Conservation (phyloP, 495 filamentous ascomycete species). For the Tuber aestivum region DNA sequence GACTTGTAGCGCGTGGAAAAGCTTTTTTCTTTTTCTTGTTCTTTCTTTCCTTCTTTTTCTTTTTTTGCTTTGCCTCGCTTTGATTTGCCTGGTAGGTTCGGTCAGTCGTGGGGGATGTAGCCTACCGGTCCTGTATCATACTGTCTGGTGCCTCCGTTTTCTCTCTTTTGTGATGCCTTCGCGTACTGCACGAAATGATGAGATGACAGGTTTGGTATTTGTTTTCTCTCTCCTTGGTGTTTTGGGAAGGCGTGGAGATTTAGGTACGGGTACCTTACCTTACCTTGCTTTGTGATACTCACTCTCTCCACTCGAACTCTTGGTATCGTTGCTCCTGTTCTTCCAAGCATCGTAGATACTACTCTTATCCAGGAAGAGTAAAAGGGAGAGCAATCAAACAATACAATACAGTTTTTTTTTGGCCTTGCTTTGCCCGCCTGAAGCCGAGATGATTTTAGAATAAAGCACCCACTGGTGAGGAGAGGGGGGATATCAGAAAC, state of each 20-base stretch:
- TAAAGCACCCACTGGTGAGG: not conserved
- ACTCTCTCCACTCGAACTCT: no score
- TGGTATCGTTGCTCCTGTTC: not conserved
- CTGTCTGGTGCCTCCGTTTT: not conserved
- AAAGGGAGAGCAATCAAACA: not conserved
- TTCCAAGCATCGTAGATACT: not conserved
- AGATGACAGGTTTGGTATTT: not conserved
- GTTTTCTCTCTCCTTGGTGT: not conserved
- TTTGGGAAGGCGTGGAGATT: not conserved
- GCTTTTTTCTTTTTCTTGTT: no score
- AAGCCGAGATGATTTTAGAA: not conserved
- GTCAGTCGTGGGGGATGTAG: not conserved
- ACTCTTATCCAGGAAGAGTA: not conserved
- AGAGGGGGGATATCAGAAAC: not conserved
- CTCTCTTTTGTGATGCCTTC: not conserved
- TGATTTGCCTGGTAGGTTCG: not conserved
- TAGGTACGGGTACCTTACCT: not conserved
- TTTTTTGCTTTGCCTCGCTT: not conserved
- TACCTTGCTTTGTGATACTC: not conserved
- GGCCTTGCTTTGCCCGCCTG: not conserved
- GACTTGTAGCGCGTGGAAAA: no score
- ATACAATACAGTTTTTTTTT: not conserved
- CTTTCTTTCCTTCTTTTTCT: not conserved
- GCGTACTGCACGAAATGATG: not conserved
- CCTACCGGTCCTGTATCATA: not conserved